Base-by-base conservation (phyloP, 768 basidiomycete genomes). In the Boletus vinaceobasis region DNA sequence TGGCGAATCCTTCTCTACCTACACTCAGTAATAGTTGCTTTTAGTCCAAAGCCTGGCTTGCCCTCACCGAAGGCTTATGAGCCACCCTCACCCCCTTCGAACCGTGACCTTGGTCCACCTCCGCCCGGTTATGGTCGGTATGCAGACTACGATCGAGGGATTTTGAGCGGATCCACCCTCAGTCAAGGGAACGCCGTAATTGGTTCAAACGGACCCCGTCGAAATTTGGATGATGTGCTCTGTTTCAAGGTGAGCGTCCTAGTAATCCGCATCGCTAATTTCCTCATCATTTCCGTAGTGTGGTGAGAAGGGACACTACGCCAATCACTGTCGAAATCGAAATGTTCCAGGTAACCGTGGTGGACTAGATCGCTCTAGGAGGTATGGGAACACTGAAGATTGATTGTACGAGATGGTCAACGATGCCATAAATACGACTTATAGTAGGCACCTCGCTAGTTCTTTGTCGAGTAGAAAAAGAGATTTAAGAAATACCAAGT, bases 281-380 rank as follows among this genome's bases (percentile, higher is more conserved):
- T 60, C 27, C 47, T 56, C 33, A 49, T 43, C 42, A 49, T 46
- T 53, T 60, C 53, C 50, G 8, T 58, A 93, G 87, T 97, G 94
- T 65, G 91, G 91, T 36, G 86, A 92, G 70, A 87, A 88, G 61
- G 96, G 96, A 1, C 96, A 98, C 67, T 96, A 96, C 66, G 95
- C 95, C 19, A 96, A 97, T 68, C 86, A 90, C 63, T 97, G 95
- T 71, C 83, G 87, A 39, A 94, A 94, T 69, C 77, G 89, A 52
- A 94, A 93, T 68, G 87, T 93, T 23, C 93, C 93, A 27, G 93
- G 93, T 13, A 93, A 91, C 68, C 80, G 93, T 46, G 93, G 93
- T 52, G 93, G 93, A 8, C 73, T 85, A 44, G 90, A 90, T 60
- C 78, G 79, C 43, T 60, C 70, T 26, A 71, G 33, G 58, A 70